Evolutionary conservation across 139 green algal species (phyloP), one percentile per base, ranked within the genome.

Genomic region (Coelastrella sp.): DNA sequence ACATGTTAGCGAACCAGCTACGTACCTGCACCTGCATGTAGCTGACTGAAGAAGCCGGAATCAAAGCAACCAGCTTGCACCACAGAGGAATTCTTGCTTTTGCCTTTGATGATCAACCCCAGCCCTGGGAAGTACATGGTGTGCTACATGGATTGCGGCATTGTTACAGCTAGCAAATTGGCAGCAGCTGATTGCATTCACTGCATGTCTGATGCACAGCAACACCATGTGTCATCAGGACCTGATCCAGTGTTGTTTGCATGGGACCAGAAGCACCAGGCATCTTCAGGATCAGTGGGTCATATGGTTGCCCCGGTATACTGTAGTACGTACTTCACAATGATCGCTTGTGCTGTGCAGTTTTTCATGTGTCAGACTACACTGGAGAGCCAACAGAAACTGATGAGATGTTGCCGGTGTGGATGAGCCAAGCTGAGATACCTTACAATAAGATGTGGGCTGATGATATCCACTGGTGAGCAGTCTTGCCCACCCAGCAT

Each of bases 361-460:
- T 94, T 9, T 93, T 90, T 43, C 32, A 81, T 3, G 71, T 79
- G n/a, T 45, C 57, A 9, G 72, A 81, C 21, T 92, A 83, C 17
- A 41, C 41, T 2, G 92, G 91, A 0, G 62, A 90, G 35, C 90
- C 90, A 0, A 71, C 40, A 15, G 79, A 92, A 27, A 89, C 85
- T 13, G 91, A 95, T 17, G 92, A 95, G 67, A 94, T 95, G 92
- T 51, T 41, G 11, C 91, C 92, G 0, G 35, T 81, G 19, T 95
- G 89, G 87, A 92, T 94, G 21, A 34, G 48, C 30, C 35, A 62
- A 0, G 9, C 64, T 1, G 60, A 90, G 0, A 76, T 95, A 4
- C 92, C 92, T 0, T 95, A 82, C 38, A 75, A 93, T 2, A 72
- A 87, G 8, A 92, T 92, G 90, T 76, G 57, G 59, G 77, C 77